These are phyloP conservation scores for Schizopora paradoxa DNA, from an alignment of 1,284 basidiomycete genomes.

Conservation along the genomic window DNA sequence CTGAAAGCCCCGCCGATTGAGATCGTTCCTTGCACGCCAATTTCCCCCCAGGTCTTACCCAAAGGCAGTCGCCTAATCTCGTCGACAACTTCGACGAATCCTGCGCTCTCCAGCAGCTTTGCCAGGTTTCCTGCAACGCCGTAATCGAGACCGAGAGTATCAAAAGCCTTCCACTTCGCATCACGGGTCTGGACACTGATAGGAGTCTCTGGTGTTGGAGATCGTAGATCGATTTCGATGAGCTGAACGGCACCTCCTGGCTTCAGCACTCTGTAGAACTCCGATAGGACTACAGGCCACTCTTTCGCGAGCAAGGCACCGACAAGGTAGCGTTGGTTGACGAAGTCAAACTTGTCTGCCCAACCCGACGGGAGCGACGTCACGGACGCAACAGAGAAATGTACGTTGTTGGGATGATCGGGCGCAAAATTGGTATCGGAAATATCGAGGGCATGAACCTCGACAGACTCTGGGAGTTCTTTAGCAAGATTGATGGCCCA, in stretches of 20 bases:
- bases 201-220: not conserved
- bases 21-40: too few species aligned
- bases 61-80: not conserved
- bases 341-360: constrained; percentile 24
- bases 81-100: not conserved
- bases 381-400: constrained; percentile 21
- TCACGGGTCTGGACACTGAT: not conserved
- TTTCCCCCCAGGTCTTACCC: not conserved
- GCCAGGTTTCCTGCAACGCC: not conserved
- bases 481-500: constrained; percentile 7
- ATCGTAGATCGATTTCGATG: constrained; percentile 17
- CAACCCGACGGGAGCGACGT: constrained; percentile 23
- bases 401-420: constrained; percentile 19
- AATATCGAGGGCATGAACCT: constrained; percentile 8
- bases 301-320: constrained; percentile 20
- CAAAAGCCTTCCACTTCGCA: not conserved
- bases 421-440: constrained; percentile 5
- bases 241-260: constrained; percentile 29
- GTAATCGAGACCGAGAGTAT: not conserved
- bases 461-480: not conserved
- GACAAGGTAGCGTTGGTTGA: constrained; percentile 28
- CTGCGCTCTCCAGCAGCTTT: not conserved
- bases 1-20: too few species aligned
- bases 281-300: constrained; percentile 23
- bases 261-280: constrained; percentile 25